phyloP scores from a whole-genome alignment of 129 eudicot species.

The Chrysanthemum seticuspe region DNA sequence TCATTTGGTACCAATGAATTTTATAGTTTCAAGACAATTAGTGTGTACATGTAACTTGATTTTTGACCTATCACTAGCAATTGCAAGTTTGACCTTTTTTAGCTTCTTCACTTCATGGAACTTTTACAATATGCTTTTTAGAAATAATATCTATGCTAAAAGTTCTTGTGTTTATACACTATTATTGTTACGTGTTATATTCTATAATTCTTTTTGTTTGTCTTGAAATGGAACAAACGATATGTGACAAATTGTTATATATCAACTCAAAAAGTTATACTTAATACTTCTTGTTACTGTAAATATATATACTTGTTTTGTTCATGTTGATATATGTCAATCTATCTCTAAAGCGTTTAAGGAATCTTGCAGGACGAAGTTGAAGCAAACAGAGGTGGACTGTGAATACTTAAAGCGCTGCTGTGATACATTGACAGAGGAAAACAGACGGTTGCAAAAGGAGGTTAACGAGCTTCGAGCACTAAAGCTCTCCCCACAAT shows the following conservation, averaged over 20 bases:
- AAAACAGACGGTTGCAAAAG: constrained; percentile 67
- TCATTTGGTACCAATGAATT: constrained; percentile 35
- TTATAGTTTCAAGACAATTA: constrained; percentile 37
- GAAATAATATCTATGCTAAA: background rate
- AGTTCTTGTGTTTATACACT: background rate
- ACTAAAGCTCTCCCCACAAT: constrained; percentile 64
- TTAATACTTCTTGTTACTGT: no score
- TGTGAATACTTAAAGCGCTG: constrained; percentile 66
- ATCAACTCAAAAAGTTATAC: no score
- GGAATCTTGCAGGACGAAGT: constrained; percentile 53
- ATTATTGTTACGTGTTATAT: background rate
- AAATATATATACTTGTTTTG: no score
- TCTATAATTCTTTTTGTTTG: background rate
- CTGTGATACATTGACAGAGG: constrained; percentile 65
- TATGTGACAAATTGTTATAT: background rate
- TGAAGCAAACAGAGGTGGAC: constrained; percentile 87
- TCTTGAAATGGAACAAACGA: background rate
- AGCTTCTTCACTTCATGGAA: no score
- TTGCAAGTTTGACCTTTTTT: constrained; percentile 20
- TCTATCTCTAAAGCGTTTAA: background rate
- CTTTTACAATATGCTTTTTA: background rate
- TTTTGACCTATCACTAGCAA: background rate
- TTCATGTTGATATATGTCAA: background rate
- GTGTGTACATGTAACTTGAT: constrained; percentile 14
- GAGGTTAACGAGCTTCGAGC: constrained; percentile 74